Evolutionary conservation across 2,329 filamentous ascomycete genomes (phyloP), one percentile per base, ranked within the genome.

Genomic region (Helminthosporium solani): DNA sequence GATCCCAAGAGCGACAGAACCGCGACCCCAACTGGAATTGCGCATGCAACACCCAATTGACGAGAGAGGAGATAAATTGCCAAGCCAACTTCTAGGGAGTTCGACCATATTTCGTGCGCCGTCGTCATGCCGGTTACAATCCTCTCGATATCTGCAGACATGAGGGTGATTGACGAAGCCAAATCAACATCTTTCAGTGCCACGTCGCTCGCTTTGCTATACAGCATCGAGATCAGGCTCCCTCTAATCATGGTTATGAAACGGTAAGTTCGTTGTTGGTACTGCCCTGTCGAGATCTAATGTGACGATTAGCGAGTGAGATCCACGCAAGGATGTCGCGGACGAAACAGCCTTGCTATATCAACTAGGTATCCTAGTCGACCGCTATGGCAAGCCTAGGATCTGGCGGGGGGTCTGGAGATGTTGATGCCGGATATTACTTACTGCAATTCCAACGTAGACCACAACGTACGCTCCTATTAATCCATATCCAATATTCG

Each of bases 41-140:
- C 57, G 31, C 77, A 81, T 0, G 77, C 75, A 0, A 67, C 61
- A 0, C 79, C 78, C 1, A 82, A 54, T 38, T 78, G 70, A 3
- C 53, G 54, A 16, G 78, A 64, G 0, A 82, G 63, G 0, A 81
- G 64, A 58, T 70, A 81, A 38, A 73, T 72, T 0, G 73, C 73
- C 1, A 81, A 42, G 3, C 56, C 70, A 3, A 76, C 68, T 49
- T 80, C 71, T 1, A 78, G 48, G 0, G 64, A 41, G 31, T 67
- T 67, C 8, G 64, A 57, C 66, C 66, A 70, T 7, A 67, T 44
- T 49, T 70, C 66, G 40, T 68, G 65, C 7, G 61, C 58, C 8
- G 61, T 66, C 36, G 65, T 60, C 64, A 67, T 64, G 18, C 66
- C 64, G 0, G 58, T 58, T 12, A 64, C 59, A 23, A 70, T 66